Evolutionary conservation across 495 filamentous ascomycete genomes (phyloP).

Genomic region (Umbilicaria muhlenbergii): DNA sequence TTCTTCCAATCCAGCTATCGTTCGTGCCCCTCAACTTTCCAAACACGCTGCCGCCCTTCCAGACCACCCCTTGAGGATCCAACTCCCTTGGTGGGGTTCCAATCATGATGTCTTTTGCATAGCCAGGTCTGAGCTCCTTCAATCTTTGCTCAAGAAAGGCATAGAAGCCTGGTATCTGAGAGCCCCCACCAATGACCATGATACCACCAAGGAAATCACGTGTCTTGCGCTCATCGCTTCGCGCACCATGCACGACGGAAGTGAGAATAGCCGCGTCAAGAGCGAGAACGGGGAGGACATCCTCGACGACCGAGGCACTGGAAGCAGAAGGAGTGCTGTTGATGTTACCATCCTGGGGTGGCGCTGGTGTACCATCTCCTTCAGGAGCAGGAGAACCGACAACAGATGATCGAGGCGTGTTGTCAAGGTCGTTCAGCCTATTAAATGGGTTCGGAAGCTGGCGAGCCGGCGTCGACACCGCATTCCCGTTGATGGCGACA

Average conservation of each 20-base stretch:
- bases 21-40: conserved; percentile 75
- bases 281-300: conserved; percentile 63
- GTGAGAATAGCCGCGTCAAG: conserved; percentile 83
- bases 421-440: conserved; percentile 38
- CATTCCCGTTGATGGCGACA: neutral
- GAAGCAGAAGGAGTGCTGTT: conserved; percentile 18
- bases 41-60: conserved; percentile 97
- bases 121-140: conserved; percentile 48
- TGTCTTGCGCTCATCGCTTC: conserved; percentile 80
- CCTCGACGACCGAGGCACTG: conserved; percentile 53
- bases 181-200: conserved; percentile 89
- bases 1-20: conserved; percentile 80
- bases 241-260: conserved; percentile 71
- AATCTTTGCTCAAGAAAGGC: conserved; percentile 68
- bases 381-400: conserved; percentile 81
- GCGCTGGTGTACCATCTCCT: conserved; percentile 46
- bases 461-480: conserved; percentile 3
- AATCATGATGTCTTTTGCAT: conserved; percentile 72
- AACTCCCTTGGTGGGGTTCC: conserved; percentile 78
- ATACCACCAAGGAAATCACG: conserved; percentile 84
- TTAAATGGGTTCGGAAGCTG: conserved; percentile 24
- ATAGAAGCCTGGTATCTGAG: conserved; percentile 61
- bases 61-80: conserved; percentile 85
- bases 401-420: conserved; percentile 67
- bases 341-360: conserved; percentile 25